These are phyloP conservation scores for Dioszegia crocea DNA, from an alignment of 768 basidiomycete species.

Conservation along the genomic window DNA sequence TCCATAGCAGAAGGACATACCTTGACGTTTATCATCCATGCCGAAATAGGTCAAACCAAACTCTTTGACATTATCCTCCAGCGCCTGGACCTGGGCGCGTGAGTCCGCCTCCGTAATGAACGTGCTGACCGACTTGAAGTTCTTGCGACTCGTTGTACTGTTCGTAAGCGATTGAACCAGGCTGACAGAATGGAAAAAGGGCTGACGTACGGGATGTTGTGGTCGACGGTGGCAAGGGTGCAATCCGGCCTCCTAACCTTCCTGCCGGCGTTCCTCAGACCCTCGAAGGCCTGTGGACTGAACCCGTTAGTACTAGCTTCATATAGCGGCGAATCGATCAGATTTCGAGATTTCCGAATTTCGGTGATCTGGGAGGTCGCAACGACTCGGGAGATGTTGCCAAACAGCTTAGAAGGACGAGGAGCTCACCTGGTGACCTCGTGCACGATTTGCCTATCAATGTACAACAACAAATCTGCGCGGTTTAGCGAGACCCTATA, in stretches of 20 bases:
- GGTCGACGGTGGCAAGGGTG: slow-evolving; percentile 82
- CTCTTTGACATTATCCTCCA: slow-evolving; percentile 85
- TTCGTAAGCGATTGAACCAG: too few relatives aligned
- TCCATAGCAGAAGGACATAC: slow-evolving; percentile 53
- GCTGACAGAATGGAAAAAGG: too few relatives aligned
- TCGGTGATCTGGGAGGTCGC: too few relatives aligned
- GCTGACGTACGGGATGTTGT: slow-evolving; percentile 78
- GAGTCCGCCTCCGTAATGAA: slow-evolving; percentile 84
- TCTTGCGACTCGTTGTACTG: slow-evolving; percentile 70
- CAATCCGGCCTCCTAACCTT: slow-evolving; percentile 79
- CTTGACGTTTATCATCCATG: slow-evolving; percentile 81
- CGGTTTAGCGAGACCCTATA: too few relatives aligned
- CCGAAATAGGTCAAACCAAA: slow-evolving; percentile 91
- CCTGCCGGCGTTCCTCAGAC: slow-evolving; percentile 70
- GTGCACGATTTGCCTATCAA: slow-evolving; percentile 64
- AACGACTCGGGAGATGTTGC: too few relatives aligned
- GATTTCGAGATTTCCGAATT: too few relatives aligned
- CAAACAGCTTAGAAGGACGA: too few relatives aligned
- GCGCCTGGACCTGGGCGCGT: slow-evolving; percentile 71
- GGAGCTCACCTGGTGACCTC: too few relatives aligned
- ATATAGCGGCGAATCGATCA: too few relatives aligned
- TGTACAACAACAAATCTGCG: too few relatives aligned
- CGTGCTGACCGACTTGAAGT: slow-evolving; percentile 63
- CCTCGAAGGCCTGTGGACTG: slow-evolving; percentile 81
- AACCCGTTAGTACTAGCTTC: too few relatives aligned